Evolutionary conservation across 1,284 basidiomycete species (phyloP), one percentile per base, ranked within the genome.

Genomic region (Retiboletus fuscus): DNA sequence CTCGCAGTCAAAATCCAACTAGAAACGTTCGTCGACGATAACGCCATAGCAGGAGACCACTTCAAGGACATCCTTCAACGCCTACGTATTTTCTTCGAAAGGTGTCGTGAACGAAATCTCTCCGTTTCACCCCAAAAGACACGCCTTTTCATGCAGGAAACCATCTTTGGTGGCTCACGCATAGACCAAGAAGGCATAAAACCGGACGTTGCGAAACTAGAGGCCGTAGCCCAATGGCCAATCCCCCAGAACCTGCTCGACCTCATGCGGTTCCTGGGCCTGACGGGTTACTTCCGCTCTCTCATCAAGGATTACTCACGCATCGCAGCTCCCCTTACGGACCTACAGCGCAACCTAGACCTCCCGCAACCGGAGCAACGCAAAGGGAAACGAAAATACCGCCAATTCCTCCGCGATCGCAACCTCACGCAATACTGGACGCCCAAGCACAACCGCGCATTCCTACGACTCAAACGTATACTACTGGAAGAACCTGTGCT

Each of bases 271-370:
- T 74, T 73, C 43, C 44, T 74, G 26, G 69, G 67, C 10, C 69
- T 73, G 11, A 74, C 64, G 2, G 69, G 71, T 6, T 69, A 74
- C 34, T 74, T 73, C 44, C 8, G 69, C 43, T 24, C 63, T 0
- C 64, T 73, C 20, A 70, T 74, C 18, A 30, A 62, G 28, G 61
- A 20, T 8, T 34, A 34, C 34, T 34, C 8, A 34, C 34, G 34
- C 34, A 34, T 34, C 4, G 34, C 34, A 8, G 34, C 34, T 5
- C 34, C 34, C 5, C 34, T 34, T 5, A 34, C 34, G 8, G 34
- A 34, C 8, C 34, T 34, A 34, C 34, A 34, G 34, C 34, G 34
- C 8, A 34, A 34, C 34, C 34, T 34, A 34, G 34, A 34, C 34
- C 34, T 34, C 4, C 34, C 34, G 8, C 34, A 34, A 8, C 34